These are phyloP conservation scores for Kurtzmaniella fragi DNA, from an alignment of 805 yeast species.

Conservation along the genomic window DNA sequence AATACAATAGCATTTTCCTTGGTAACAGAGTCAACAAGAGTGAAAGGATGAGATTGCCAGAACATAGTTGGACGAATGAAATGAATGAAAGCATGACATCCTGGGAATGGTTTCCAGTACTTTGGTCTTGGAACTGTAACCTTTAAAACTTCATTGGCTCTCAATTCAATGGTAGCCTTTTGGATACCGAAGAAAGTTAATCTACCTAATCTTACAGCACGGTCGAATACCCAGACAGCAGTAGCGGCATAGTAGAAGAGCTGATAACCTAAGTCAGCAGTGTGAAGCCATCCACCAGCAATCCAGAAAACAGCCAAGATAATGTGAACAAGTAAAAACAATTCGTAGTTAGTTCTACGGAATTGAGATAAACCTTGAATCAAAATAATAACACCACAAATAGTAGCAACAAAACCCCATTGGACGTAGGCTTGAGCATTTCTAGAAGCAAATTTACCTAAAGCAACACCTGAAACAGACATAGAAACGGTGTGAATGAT, in stretches of 20 bases:
- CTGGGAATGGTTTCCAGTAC: constrained; percentile 38
- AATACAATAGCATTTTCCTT: constrained; percentile 38
- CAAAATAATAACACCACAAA: constrained; percentile 16
- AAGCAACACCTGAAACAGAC: constrained; percentile 42
- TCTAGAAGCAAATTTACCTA: constrained; percentile 27
- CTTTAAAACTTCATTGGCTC: constrained; percentile 44
- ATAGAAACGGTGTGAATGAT: constrained; percentile 55
- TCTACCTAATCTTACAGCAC: constrained; percentile 29
- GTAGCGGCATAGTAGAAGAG: constrained; percentile 16
- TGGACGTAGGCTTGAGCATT: constrained; percentile 23
- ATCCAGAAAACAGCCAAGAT: constrained; percentile 35
- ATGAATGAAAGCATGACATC: constrained; percentile 34
- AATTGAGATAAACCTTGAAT: constrained; percentile 37
- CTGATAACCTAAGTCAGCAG: constrained; percentile 43
- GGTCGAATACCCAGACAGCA: constrained; percentile 30
- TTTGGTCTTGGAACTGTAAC: constrained; percentile 45
- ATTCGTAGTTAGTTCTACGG: constrained; percentile 65
- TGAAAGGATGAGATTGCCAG: constrained; percentile 46
- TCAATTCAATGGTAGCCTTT: constrained; percentile 30
- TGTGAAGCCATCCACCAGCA: constrained; percentile 56
- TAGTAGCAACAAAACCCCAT: constrained; percentile 30
- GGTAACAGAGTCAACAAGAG: constrained; percentile 21
- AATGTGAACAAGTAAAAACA: constrained; percentile 18
- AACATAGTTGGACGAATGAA: constrained; percentile 34
- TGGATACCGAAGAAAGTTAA: constrained; percentile 31